Percentiles rank a stretch among this genome's conserved stretches.
These are phyloP conservation scores for Aureobasidium sp. DNA, from an alignment of 2,329 filamentous ascomycete species.

Conservation along the genomic window DNA sequence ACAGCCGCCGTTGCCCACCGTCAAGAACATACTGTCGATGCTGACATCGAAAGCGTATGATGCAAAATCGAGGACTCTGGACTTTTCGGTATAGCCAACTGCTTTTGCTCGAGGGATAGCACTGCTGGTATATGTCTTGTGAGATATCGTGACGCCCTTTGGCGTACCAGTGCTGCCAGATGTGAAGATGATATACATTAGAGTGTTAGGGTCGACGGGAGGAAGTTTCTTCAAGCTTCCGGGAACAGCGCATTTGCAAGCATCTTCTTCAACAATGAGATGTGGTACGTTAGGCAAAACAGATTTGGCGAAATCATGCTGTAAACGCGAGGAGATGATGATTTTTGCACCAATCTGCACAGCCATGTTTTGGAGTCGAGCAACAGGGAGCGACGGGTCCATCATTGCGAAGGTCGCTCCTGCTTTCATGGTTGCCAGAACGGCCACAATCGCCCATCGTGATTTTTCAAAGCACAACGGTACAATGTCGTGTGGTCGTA, in stretches of 20 bases:
- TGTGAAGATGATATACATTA: constrained; percentile 27
- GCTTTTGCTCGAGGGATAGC: constrained; percentile 37
- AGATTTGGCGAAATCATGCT: constrained; percentile 18
- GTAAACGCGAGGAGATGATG: constrained; percentile 17
- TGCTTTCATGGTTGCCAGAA: constrained; percentile 27
- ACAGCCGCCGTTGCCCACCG: constrained; percentile 17
- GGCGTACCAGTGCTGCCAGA: constrained; percentile 25
- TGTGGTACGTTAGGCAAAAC: constrained; percentile 15
- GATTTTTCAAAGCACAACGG: constrained; percentile 25
- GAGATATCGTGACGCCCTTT: constrained; percentile 22
- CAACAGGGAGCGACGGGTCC: constrained; percentile 23
- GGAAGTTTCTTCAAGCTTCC: neutral
- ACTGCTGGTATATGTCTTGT: constrained; percentile 49
- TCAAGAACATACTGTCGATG: constrained; percentile 18
- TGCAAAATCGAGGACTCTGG: constrained; percentile 16
- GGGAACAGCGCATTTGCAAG: neutral
- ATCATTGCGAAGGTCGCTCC: constrained; percentile 25
- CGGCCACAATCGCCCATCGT: constrained; percentile 24
- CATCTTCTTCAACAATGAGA: constrained; percentile 16
- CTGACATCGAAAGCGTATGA: constrained; percentile 19
- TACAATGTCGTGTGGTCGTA: constrained; percentile 18
- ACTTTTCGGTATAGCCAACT: constrained; percentile 9
- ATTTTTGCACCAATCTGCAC: constrained; percentile 13
- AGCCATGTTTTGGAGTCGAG: constrained; percentile 20
- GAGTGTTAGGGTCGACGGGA: constrained; percentile 16